Conservation (phyloP, 768 basidiomycete genomes). For the Hygrophoropsis aurantiaca region DNA sequence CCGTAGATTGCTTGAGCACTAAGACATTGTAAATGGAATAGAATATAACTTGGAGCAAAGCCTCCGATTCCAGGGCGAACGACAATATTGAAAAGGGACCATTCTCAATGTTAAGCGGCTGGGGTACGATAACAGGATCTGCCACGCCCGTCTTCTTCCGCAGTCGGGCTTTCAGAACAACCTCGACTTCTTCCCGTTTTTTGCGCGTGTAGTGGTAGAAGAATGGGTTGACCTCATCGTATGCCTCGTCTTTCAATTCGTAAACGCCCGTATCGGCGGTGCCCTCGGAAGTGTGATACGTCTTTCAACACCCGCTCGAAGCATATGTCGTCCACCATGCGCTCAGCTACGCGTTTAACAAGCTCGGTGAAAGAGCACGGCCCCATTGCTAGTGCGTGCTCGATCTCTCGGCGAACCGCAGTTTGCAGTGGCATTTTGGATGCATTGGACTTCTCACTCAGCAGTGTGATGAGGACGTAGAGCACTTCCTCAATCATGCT, state of each 20-base stretch:
- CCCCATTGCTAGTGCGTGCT: conserved; percentile 88
- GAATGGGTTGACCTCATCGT: conserved; percentile 90
- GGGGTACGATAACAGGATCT: conserved; percentile 77
- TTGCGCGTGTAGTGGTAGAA: conserved; percentile 96
- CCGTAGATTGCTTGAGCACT: conserved; percentile 57
- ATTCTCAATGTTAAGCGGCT: conserved; percentile 56
- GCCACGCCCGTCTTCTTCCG: conserved; percentile 61
- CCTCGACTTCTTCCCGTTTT: conserved; percentile 88
- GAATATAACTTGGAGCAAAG: conserved; percentile 79
- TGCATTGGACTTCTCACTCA: conserved; percentile 80
- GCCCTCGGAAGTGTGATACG: conserved; percentile 81
- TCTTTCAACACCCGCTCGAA: conserved; percentile 78
- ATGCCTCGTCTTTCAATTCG: conserved; percentile 79
- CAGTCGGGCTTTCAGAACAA: conserved; percentile 61
- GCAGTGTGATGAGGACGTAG: conserved; percentile 81
- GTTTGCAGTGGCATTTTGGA: conserved; percentile 61
- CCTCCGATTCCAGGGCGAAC: conserved; percentile 64
- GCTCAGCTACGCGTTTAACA: conserved; percentile 86
- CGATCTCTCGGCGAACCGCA: conserved; percentile 78
- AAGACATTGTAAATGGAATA: conserved; percentile 78
- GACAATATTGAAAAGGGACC: conserved; percentile 73
- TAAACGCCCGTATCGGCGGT: conserved; percentile 83
- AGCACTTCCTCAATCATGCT: conserved; percentile 92
- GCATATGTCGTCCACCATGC: conserved; percentile 78
- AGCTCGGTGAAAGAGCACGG: conserved; percentile 90